Base-by-base conservation (phyloP, 1,284 basidiomycete species). In the Trichosporon ovoides region DNA sequence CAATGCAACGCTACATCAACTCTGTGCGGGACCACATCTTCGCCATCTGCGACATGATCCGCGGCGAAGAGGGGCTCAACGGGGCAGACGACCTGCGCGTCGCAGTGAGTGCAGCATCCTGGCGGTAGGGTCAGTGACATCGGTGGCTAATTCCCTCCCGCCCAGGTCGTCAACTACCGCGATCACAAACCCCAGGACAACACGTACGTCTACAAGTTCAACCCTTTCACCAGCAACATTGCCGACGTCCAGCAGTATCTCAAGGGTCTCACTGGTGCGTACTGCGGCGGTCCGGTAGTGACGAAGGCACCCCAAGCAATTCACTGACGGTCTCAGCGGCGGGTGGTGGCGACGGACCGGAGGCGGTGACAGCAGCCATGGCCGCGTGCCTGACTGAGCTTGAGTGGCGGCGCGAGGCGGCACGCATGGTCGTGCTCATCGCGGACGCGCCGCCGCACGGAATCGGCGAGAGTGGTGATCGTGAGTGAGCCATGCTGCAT, bases 1-100 rank as follows among this genome's bases (percentile, higher is more conserved):
- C 76, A 7, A 80, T 79, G 79, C 78, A 77, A 55, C 70, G 72
- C 22, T 79, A 79, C 64, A 78, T 80, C 63, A 74, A 75, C 55
- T 73, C 89, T 53, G 93, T 94, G n/a, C 95, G 94, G 7, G 91
- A 89, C 80, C 98, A 99, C 79, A 97, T 98, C 78, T 91, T 95
- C 71, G 84, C 89, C 72, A 99, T 99, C 71, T 96, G 92, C 76
- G 89, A 89, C 58, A 87, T 91, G 79, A 98, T 99, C 69, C 89
- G 93, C 76, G 87, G 92, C 77, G 96, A 93, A 28, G 93, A 95
- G 52, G 89, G 89, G 70, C 84, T 99, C 20, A 86, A 88, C 69
- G 81, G 84, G 37, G 83, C 83, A 37, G 91, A 95, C 66, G 93
- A 97, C 75, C 82, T 99, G 65, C 84, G 93, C 70, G 83, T 99